phyloP scores from a whole-genome alignment of 73 alveolate genomes.

The Tetrahymena thermophila region DNA sequence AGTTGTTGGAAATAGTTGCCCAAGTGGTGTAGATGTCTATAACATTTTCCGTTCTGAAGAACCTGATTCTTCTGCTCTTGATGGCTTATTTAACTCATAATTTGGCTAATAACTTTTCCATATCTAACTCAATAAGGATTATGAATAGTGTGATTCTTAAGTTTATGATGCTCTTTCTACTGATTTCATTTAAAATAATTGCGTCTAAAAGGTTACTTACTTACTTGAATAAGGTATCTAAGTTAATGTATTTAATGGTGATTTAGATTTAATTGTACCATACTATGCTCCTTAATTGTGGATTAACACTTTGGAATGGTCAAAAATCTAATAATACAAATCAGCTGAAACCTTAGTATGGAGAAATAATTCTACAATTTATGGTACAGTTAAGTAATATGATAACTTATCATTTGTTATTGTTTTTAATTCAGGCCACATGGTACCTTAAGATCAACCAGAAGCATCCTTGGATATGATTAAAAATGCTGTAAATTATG shows the following conservation, averaged over 20 bases:
- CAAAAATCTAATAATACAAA: not conserved
- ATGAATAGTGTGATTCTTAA: conserved; percentile 5
- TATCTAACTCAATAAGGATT: conserved; percentile 14
- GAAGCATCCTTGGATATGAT: conserved; percentile 32
- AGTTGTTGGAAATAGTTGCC: not conserved
- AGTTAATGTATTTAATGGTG: conserved; percentile 22
- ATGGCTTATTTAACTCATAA: not conserved
- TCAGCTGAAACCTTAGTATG: not conserved
- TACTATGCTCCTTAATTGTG: conserved; percentile 25
- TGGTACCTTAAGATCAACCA: conserved; percentile 39
- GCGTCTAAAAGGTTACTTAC: not conserved
- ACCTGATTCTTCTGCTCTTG: not conserved
- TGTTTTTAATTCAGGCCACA: conserved; percentile 35
- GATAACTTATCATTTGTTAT: conserved; percentile 10
- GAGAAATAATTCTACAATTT: not conserved
- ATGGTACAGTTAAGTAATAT: conserved; percentile 10
- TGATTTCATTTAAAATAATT: conserved; percentile 28
- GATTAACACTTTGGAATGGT: conserved; percentile 18
- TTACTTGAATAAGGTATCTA: conserved; percentile 7
- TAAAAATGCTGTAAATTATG: not conserved
- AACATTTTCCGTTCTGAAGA: conserved; percentile 13
- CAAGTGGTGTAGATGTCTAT: conserved; percentile 31
- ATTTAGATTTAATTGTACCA: conserved; percentile 29
- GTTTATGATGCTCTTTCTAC: conserved; percentile 4
- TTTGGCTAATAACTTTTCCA: not conserved